These are phyloP conservation scores for Penicillium sp. DNA, from an alignment of 2,329 filamentous ascomycete species.

Conservation along the genomic window DNA sequence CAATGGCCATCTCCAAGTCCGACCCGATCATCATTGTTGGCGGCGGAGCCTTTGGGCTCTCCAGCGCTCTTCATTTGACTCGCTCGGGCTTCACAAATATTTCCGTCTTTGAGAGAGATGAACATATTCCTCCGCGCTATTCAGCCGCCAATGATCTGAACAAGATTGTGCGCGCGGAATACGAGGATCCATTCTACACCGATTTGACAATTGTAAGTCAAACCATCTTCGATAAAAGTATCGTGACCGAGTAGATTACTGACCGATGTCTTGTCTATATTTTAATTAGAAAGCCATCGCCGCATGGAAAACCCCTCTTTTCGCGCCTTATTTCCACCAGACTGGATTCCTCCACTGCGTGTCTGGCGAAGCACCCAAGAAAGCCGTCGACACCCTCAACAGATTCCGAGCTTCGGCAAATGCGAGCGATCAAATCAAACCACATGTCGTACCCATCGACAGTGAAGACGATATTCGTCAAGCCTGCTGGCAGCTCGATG, in stretches of 20 bases:
- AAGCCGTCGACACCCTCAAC: conserved; percentile 49
- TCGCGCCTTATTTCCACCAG: conserved; percentile 53
- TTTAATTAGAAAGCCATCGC: conserved; percentile 48
- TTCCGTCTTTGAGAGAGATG: conserved; percentile 48
- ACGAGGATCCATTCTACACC: conserved; percentile 58
- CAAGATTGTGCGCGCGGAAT: conserved; percentile 61
- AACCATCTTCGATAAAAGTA: background rate
- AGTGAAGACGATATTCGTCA: conserved; percentile 42
- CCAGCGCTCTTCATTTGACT: conserved; percentile 50
- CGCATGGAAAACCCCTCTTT: conserved; percentile 55
- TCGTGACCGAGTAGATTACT: background rate
- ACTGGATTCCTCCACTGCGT: conserved; percentile 54
- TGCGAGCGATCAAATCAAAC: conserved; percentile 35
- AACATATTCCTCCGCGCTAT: conserved; percentile 48
- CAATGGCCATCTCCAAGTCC: conserved; percentile 21
- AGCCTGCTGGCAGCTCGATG: conserved; percentile 50
- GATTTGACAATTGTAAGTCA: conserved; percentile 50
- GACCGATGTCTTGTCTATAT: background rate
- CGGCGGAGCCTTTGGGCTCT: conserved; percentile 52
- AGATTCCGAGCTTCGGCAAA: conserved; percentile 42
- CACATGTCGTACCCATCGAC: conserved; percentile 42
- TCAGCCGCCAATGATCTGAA: conserved; percentile 61
- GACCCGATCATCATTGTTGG: conserved; percentile 40
- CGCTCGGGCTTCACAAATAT: conserved; percentile 47
- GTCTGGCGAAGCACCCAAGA: conserved; percentile 48